Evolutionary conservation across 2,329 filamentous ascomycete genomes (phyloP).

Genomic region (Aspergillus phoenicis): DNA sequence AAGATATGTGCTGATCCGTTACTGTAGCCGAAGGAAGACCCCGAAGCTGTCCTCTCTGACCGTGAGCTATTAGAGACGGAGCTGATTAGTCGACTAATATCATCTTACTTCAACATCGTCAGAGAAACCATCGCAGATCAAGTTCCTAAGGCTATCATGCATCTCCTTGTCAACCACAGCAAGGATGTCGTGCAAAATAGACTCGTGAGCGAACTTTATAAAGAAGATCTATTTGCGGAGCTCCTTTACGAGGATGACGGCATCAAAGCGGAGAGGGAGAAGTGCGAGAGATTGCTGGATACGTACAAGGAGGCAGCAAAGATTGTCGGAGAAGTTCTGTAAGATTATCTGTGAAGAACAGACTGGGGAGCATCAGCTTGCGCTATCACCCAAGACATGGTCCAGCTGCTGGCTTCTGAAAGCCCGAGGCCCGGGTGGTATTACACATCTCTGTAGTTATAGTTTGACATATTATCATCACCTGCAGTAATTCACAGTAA

Average conservation of each 20-base stretch:
- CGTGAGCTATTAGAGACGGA: slow-evolving; percentile 97
- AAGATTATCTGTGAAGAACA: slow-evolving; percentile 29
- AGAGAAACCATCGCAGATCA: slow-evolving; percentile 98
- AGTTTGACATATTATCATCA: slow-evolving; percentile 1
- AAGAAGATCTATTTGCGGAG: slow-evolving; percentile 86
- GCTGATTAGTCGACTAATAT: slow-evolving; percentile 92
- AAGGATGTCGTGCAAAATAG: slow-evolving; percentile 98
- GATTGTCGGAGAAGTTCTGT: slow-evolving; percentile 95
- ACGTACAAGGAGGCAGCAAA: slow-evolving; percentile 98
- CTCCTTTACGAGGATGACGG: slow-evolving; percentile 95
- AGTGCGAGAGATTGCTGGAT: slow-evolving; percentile 92
- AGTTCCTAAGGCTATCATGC: slow-evolving; percentile 98
- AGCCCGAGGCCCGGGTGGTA: background rate
- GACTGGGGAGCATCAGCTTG: background rate
- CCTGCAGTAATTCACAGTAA: background rate
- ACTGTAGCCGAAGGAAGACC: slow-evolving; percentile 46
- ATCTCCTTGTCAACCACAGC: slow-evolving; percentile 95
- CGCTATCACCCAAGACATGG: background rate
- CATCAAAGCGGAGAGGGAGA: slow-evolving; percentile 96
- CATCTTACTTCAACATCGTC: slow-evolving; percentile 98
- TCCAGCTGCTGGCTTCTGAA: too few relatives aligned
- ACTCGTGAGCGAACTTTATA: slow-evolving; percentile 93
- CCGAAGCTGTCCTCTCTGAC: slow-evolving; percentile 87
- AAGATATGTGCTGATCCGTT: slow-evolving; percentile 11
- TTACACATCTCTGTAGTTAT: slow-evolving; percentile 5